Evolutionary conservation across 129 eudicot species (phyloP).

Genomic region (Flaveria trinervia): DNA sequence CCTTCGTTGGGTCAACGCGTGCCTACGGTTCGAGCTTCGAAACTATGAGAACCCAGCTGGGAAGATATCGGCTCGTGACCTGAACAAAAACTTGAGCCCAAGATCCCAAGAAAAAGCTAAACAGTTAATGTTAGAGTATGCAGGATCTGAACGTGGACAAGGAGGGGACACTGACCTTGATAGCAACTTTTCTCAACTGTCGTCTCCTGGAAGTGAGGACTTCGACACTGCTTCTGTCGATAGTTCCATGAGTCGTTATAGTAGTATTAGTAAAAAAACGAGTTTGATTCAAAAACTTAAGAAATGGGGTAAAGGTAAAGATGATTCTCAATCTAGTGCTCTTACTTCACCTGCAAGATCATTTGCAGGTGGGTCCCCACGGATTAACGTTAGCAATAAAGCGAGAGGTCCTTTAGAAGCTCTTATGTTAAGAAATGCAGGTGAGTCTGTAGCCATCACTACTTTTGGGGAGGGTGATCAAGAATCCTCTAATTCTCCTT

Average conservation of each 20-base stretch:
- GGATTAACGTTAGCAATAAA: slow-evolving; percentile 56
- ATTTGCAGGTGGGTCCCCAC: slow-evolving; percentile 65
- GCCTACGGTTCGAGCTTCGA: slow-evolving; percentile 81
- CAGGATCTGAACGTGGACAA: slow-evolving; percentile 97
- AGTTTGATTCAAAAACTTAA: slow-evolving; percentile 77
- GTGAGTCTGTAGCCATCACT: slow-evolving; percentile 89
- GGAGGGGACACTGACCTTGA: slow-evolving; percentile 96
- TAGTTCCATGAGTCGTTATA: slow-evolving; percentile 77
- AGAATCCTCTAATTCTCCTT: slow-evolving; percentile 54
- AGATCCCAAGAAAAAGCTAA: slow-evolving; percentile 89
- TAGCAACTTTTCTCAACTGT: slow-evolving; percentile 94
- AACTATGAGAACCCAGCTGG: slow-evolving; percentile 86
- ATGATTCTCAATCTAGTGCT: slow-evolving; percentile 71
- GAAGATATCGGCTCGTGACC: slow-evolving; percentile 89
- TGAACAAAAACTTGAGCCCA: slow-evolving; percentile 84
- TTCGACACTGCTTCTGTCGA: slow-evolving; percentile 85
- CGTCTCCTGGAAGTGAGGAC: slow-evolving; percentile 94
- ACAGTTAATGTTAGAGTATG: slow-evolving; percentile 86
- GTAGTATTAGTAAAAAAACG: slow-evolving; percentile 72
- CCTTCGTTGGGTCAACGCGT: slow-evolving; percentile 99
- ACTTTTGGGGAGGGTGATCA: slow-evolving; percentile 74
- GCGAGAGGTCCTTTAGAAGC: slow-evolving; percentile 92
- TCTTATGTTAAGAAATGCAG: slow-evolving; percentile 81
- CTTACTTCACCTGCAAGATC: slow-evolving; percentile 88
- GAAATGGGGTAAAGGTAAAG: slow-evolving; percentile 91